Percentiles rank a stretch among this genome's conserved stretches.
phyloP scores from a whole-genome alignment of 169 alveolate species.

The Plasmodium fragile region DNA sequence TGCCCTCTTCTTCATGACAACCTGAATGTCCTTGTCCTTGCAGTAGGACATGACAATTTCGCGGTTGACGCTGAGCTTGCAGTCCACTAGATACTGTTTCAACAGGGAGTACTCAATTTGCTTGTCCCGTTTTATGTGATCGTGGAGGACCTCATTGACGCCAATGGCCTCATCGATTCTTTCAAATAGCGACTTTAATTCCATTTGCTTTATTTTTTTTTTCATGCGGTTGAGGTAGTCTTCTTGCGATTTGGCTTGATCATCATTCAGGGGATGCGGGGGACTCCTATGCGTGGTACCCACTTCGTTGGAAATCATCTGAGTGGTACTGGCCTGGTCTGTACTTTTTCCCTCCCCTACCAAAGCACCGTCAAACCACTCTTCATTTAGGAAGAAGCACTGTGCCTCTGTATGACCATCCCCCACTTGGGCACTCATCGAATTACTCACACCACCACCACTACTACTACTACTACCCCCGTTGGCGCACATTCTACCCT shows the following conservation, averaged over 20 bases:
- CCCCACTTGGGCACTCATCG: neutral
- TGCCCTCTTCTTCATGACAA: constrained; percentile 19
- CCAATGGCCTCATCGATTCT: constrained; percentile 67
- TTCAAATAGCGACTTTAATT: constrained; percentile 28
- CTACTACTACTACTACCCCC: neutral
- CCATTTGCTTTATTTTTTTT: constrained; percentile 52
- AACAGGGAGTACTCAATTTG: constrained; percentile 32
- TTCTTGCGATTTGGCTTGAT: constrained; percentile 42
- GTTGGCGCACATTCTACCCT: neutral
- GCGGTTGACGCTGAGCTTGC: constrained; percentile 43
- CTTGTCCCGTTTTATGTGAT: constrained; percentile 10
- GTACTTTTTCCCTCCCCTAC: neutral
- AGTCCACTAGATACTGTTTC: constrained; percentile 38
- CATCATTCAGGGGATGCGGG: neutral
- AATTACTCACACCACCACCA: neutral
- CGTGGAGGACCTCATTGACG: constrained; percentile 32
- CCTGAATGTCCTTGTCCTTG: constrained; percentile 24
- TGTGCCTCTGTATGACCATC: neutral
- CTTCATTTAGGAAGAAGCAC: neutral
- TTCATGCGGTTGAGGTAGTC: constrained; percentile 55
- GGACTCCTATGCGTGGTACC: neutral
- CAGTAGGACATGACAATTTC: constrained; percentile 37
- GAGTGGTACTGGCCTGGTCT: neutral
- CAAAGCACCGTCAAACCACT: neutral
- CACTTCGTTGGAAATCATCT: neutral